Base-by-base conservation (phyloP, 2,329 filamentous ascomycete genomes). In the Catunica adiposa region DNA sequence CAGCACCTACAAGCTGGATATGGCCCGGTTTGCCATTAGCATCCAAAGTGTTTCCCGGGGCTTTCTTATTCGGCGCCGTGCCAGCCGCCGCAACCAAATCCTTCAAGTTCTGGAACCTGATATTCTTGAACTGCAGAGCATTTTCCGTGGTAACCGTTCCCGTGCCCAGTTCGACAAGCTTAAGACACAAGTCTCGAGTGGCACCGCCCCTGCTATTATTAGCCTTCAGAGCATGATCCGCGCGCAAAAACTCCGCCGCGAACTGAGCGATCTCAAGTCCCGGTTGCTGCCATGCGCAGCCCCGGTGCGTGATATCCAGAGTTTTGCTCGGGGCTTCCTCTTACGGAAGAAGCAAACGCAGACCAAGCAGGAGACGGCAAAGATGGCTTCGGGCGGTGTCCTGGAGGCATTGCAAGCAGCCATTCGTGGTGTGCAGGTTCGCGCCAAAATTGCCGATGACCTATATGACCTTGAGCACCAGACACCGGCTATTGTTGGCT, bases 1-100 rank as follows among this genome's bases (percentile, higher is more conserved):
- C 57, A 79, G 83, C 61, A 78, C 80, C 59, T 96, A 96, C 68
- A 80, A 86, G 51, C 71, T 92, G 57, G 79, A 83, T 61, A 96
- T 95, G 89, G 78, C 80, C 56, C 77, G 72, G 20, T 95, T 94
- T 64, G 86, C 89, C 1, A 73, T 85, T 26, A 75, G 80, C 59
- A 75, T 96, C 17, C 92, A 98, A 67, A 89, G 87, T 59, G 76
- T 80, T 4, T 78, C 80, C 2, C 81, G 90, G 51, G 90, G 88
- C 7, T 80, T 85, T 65, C 70, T 96, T 40, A 75, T 83, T 23
- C 80, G 92, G 59, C 76, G 73, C 53, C 75, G 75, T 40, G 73
- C 84, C 63, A 70, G 72, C 59, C 73, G 77, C 42, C 79, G 81
- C 58, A 79, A 87, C 61, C 69, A 78, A 56, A 76, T 81, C 64